Evolutionary conservation across 345 rosid species (phyloP).

Genomic region (Pistacia integerrima): DNA sequence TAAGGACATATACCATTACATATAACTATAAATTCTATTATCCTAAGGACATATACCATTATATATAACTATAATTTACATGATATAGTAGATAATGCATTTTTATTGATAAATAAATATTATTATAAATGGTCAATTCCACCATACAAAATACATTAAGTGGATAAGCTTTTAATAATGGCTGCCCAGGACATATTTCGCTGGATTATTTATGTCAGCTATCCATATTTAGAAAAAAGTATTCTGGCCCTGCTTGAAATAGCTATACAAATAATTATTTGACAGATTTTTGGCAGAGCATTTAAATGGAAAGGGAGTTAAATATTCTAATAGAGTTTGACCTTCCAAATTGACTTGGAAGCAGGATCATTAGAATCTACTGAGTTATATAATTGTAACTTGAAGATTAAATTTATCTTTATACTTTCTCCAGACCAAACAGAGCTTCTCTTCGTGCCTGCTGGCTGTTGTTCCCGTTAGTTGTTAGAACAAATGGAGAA

Average conservation of each 20-base stretch:
- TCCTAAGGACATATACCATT: too few relatives aligned
- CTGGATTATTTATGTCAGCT: too few relatives aligned
- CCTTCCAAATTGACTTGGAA: not conserved
- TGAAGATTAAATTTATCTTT: not conserved
- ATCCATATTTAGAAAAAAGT: not conserved
- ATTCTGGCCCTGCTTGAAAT: not conserved
- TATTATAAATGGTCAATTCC: too few relatives aligned
- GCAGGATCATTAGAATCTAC: not conserved
- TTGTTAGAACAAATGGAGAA: slow-evolving; percentile 4
- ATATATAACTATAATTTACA: too few relatives aligned
- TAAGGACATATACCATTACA: too few relatives aligned
- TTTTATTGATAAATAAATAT: too few relatives aligned
- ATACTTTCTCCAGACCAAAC: not conserved
- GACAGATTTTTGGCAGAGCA: not conserved
- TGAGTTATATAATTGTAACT: not conserved
- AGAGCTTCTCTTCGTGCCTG: not conserved
- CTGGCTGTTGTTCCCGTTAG: not conserved
- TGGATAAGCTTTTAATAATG: too few relatives aligned
- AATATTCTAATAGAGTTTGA: too few relatives aligned
- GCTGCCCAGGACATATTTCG: too few relatives aligned
- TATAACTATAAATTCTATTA: too few relatives aligned
- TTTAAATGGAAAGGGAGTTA: not conserved
- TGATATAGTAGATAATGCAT: too few relatives aligned
- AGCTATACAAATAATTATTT: not conserved
- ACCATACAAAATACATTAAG: too few relatives aligned